These are phyloP conservation scores for Kodamaea sp. DNA, from an alignment of 1,139 yeast genomes.

Conservation along the genomic window DNA sequence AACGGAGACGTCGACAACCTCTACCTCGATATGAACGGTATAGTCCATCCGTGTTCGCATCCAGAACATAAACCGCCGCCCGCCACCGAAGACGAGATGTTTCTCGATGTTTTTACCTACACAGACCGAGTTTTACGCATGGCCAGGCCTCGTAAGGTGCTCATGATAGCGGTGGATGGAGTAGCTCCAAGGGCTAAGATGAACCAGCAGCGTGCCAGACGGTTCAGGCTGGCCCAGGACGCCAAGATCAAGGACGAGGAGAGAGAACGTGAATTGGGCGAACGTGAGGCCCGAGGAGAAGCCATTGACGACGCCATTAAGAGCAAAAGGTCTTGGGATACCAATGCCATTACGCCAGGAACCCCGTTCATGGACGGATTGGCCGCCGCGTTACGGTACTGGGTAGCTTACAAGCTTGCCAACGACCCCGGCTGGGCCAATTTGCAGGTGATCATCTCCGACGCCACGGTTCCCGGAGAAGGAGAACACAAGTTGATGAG, in stretches of 20 bases:
- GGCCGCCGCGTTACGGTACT: conserved; percentile 80
- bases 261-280: conserved; percentile 51
- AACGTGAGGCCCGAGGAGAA: conserved; percentile 62
- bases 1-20: conserved; percentile 94
- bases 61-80: conserved; percentile 95
- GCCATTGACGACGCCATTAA: conserved; percentile 63
- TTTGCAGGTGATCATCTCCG: conserved; percentile 82
- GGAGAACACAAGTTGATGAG: conserved; percentile 99
- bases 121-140: conserved; percentile 86
- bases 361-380: conserved; percentile 94
- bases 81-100: conserved; percentile 93
- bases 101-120: conserved; percentile 83
- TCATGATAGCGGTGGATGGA: conserved; percentile 96
- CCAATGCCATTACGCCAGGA: conserved; percentile 98
- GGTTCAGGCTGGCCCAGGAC: conserved; percentile 93
- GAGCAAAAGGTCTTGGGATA: conserved; percentile 71
- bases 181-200: conserved; percentile 99
- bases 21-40: conserved; percentile 95
- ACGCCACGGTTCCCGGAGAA: conserved; percentile 98
- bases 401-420: conserved; percentile 84
- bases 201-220: conserved; percentile 96
- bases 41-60: conserved; percentile 96
- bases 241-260: conserved; percentile 73
- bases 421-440: conserved; percentile 91
- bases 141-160: conserved; percentile 92